phyloP scores from a whole-genome alignment of 1,139 yeast genomes.

The Sugiyamaella sp. region DNA sequence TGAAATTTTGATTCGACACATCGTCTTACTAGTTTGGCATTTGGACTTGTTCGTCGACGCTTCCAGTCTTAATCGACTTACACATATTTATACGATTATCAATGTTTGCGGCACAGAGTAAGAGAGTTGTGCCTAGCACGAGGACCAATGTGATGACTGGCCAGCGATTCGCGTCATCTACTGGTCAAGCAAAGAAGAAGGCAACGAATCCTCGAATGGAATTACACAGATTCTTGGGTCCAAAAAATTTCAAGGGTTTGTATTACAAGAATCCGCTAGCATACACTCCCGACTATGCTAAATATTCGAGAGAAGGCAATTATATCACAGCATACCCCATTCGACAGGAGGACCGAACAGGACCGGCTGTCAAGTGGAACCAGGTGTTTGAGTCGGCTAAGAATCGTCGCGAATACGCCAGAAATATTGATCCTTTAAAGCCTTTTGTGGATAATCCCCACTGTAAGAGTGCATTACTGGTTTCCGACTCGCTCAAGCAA shows the following conservation, averaged over 20 bases:
- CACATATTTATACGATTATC: not conserved
- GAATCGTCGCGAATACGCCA: slow-evolving; percentile 17
- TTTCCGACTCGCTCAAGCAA: slow-evolving; percentile 61
- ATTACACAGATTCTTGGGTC: slow-evolving; percentile 64
- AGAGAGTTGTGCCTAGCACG: not conserved
- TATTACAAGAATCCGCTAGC: slow-evolving; percentile 78
- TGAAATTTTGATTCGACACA: slow-evolving; percentile 2
- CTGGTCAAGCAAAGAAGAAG: slow-evolving; percentile 9
- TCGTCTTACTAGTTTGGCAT: not conserved
- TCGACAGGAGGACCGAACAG: slow-evolving; percentile 38
- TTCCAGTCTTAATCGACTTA: not conserved
- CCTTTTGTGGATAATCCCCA: slow-evolving; percentile 81
- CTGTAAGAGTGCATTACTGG: slow-evolving; percentile 66
- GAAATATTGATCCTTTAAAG: slow-evolving; percentile 17
- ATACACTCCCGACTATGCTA: slow-evolving; percentile 47
- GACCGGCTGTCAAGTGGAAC: slow-evolving; percentile 29
- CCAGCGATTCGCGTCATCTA: slow-evolving; percentile 12
- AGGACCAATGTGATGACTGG: not conserved
- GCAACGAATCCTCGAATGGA: slow-evolving; percentile 27
- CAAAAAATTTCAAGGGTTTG: slow-evolving; percentile 81
- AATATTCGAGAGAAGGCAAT: slow-evolving; percentile 65
- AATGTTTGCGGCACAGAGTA: not conserved
- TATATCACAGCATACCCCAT: slow-evolving; percentile 63
- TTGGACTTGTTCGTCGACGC: not conserved
- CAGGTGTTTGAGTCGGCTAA: slow-evolving; percentile 29